Conservation (phyloP, 75 land plant species). For the Isoetes taiwanensis region DNA sequence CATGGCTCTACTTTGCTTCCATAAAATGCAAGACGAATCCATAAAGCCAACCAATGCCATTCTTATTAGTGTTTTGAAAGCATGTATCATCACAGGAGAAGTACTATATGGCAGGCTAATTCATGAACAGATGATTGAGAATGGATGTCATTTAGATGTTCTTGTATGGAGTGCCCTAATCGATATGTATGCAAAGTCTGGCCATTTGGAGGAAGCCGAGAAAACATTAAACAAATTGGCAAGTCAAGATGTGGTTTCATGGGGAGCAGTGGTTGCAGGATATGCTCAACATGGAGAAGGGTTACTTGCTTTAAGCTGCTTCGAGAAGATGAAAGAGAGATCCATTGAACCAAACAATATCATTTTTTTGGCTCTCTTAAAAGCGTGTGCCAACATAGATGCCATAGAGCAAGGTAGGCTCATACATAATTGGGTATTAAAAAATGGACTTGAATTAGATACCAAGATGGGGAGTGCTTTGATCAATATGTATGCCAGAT, state of each 20-base stretch:
- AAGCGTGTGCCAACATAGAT: constrained; percentile 10
- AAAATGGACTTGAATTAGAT: neutral
- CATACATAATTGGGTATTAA: too few relatives aligned
- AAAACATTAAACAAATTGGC: constrained; percentile 30
- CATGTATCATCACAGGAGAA: constrained; percentile 46
- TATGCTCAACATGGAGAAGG: constrained; percentile 55
- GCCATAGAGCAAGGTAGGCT: constrained; percentile 9
- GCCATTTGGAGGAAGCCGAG: constrained; percentile 31
- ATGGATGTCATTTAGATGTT: constrained; percentile 19
- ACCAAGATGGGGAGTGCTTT: neutral
- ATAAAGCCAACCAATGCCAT: constrained; percentile 37
- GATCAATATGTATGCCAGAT: neutral
- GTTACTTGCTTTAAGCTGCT: too few relatives aligned
- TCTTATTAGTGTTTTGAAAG: constrained; percentile 31
- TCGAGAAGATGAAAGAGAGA: too few relatives aligned
- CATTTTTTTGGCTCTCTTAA: constrained; percentile 2
- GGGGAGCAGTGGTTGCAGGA: constrained; percentile 54
- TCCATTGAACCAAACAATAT: too few relatives aligned
- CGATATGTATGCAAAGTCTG: constrained; percentile 68
- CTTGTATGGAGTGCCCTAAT: constrained; percentile 49
- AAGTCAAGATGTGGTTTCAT: constrained; percentile 30
- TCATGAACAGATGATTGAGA: constrained; percentile 33
- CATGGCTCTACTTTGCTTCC: constrained; percentile 41
- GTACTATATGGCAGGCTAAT: constrained; percentile 44
- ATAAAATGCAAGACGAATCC: constrained; percentile 31